Percentiles rank a stretch among this genome's conserved stretches.
phyloP scores from a whole-genome alignment of 2,329 filamentous ascomycete genomes.

The Alternaria solani region DNA sequence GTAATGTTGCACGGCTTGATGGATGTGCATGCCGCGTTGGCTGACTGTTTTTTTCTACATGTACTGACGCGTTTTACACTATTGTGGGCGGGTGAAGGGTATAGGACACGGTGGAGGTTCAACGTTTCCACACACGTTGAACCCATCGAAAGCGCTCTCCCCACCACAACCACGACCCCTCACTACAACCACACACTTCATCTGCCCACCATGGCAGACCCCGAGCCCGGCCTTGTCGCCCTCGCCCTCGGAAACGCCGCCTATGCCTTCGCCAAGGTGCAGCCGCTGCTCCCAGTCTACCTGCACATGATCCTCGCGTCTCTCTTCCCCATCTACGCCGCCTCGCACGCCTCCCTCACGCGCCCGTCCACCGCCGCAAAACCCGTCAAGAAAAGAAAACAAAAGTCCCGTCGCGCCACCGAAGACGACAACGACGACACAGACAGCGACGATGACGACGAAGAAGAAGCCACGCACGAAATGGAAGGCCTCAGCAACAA shows the following conservation, averaged over 20 bases:
- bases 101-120: not conserved
- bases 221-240: slow-evolving; percentile 41
- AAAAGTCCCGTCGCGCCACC: slow-evolving; percentile 42
- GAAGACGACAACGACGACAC: slow-evolving; percentile 38
- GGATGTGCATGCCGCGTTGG: fast-evolving
- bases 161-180: not conserved
- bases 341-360: slow-evolving; percentile 83
- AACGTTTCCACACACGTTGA: not conserved
- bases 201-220: slow-evolving; percentile 36
- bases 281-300: slow-evolving; percentile 62
- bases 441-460: slow-evolving; percentile 60
- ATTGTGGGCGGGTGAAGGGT: not conserved
- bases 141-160: not conserved
- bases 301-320: slow-evolving; percentile 72
- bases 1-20: not conserved
- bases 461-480: slow-evolving; percentile 61
- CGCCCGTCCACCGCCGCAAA: slow-evolving; percentile 81
- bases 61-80: not conserved
- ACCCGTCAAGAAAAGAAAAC: slow-evolving; percentile 63
- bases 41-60: not conserved
- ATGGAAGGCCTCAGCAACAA: slow-evolving; percentile 75
- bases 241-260: slow-evolving; percentile 44
- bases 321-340: slow-evolving; percentile 82
- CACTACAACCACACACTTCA: not conserved
- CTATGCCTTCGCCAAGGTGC: slow-evolving; percentile 54